A percentile compares a stretch with the other conserved stretches of the same genome.
Evolutionary conservation across 2,329 filamentous ascomycete genomes (phyloP).

Genomic region (Mariannaea sp.): DNA sequence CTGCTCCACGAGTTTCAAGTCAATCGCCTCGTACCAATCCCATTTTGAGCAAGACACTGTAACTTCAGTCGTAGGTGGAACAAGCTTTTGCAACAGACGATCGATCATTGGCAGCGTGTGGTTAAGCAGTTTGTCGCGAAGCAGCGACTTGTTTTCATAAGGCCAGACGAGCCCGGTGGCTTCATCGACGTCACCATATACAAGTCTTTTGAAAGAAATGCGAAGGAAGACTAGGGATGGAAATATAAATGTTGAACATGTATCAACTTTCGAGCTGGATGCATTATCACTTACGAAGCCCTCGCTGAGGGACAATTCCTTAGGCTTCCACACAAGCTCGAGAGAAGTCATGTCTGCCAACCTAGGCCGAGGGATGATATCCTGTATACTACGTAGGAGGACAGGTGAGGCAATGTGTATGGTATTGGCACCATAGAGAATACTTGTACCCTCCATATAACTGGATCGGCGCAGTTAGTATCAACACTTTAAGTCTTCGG

Average conservation of each 20-base stretch:
- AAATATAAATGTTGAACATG: constrained; percentile 7
- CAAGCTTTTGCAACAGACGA: constrained; percentile 18
- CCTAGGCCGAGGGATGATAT: constrained; percentile 17
- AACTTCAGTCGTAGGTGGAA: constrained; percentile 20
- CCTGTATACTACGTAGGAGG: constrained; percentile 23
- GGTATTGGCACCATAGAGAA: constrained; percentile 38
- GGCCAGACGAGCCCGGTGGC: constrained; percentile 22
- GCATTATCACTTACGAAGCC: constrained; percentile 11
- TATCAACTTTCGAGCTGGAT: neutral
- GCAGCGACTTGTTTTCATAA: constrained; percentile 14
- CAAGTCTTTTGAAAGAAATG: constrained; percentile 18
- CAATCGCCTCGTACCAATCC: constrained; percentile 25
- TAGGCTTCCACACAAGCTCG: constrained; percentile 25
- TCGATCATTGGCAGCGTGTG: constrained; percentile 20
- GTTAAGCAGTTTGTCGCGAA: constrained; percentile 15
- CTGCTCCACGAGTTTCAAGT: constrained; percentile 19
- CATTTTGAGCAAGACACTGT: constrained; percentile 24
- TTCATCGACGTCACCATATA: constrained; percentile 17
- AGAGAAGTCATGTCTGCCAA: constrained; percentile 23
- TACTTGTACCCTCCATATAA: constrained; percentile 37
- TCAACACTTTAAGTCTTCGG: neutral
- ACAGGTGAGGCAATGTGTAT: constrained; percentile 31
- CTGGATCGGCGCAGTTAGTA: constrained; percentile 12
- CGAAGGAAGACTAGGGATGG: constrained; percentile 21
- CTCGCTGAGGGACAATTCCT: constrained; percentile 11